Percentiles rank a stretch among this genome's conserved stretches.
phyloP scores from a whole-genome alignment of 495 filamentous ascomycete species.

The Monascus purpureus region DNA sequence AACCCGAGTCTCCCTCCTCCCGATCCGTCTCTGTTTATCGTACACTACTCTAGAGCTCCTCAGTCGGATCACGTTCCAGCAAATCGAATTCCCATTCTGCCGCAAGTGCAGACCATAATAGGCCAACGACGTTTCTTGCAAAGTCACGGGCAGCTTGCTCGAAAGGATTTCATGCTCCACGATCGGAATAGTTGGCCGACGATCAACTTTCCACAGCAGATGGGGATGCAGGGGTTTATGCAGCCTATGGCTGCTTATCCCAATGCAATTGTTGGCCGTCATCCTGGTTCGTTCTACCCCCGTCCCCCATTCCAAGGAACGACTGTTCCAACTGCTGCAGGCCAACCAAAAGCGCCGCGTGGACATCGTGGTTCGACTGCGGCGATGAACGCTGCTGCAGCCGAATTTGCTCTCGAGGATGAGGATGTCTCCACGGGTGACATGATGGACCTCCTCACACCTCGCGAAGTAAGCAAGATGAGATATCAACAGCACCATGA shows the following conservation, averaged over 20 bases:
- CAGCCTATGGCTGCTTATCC: conserved; percentile 19
- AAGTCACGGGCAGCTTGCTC: conserved; percentile 61
- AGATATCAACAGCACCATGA: conserved; percentile 91
- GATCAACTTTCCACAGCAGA: conserved; percentile 51
- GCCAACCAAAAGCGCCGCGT: conserved; percentile 21
- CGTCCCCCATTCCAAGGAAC: conserved; percentile 17
- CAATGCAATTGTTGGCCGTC: conserved; percentile 17
- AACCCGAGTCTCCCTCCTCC: conserved; percentile 45
- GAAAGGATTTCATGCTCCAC: conserved; percentile 87
- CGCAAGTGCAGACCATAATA: conserved; percentile 46
- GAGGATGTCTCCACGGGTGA: conserved; percentile 80
- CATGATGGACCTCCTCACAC: conserved; percentile 72
- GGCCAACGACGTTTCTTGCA: conserved; percentile 55
- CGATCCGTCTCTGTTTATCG: conserved; percentile 78
- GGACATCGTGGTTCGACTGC: conserved; percentile 23
- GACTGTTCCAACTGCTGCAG: conserved; percentile 12
- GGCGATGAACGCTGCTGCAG: conserved; percentile 20
- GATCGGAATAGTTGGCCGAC: conserved; percentile 83
- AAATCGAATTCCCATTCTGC: conserved; percentile 43
- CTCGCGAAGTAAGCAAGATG: conserved; percentile 70
- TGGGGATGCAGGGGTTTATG: conserved; percentile 23
- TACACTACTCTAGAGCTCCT: conserved; percentile 76
- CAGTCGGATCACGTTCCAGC: conserved; percentile 54
- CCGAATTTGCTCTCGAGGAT: conserved; percentile 57
- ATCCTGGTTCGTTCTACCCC: conserved; percentile 21